These are phyloP conservation scores for Aaosphaeria arxii DNA, from an alignment of 2,329 filamentous ascomycete species.

Conservation along the genomic window DNA sequence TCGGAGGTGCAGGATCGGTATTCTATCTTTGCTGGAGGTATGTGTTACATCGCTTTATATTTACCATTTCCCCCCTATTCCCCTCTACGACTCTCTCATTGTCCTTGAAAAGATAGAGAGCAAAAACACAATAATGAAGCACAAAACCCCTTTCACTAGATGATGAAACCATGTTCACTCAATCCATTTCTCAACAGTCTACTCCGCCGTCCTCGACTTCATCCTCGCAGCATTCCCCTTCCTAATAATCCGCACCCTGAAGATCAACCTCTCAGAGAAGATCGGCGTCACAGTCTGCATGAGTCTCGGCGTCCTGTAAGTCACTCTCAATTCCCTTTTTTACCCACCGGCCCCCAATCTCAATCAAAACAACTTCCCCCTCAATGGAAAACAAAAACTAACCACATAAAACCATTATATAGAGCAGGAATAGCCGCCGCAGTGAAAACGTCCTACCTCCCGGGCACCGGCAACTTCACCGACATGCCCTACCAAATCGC, in stretches of 20 bases:
- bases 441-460: constrained; percentile 20
- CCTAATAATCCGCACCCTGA: constrained; percentile 20
- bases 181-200: neutral
- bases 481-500: constrained; percentile 1
- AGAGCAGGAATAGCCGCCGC: constrained; percentile 18
- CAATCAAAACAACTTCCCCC: neutral
- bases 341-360: neutral
- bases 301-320: constrained; percentile 26
- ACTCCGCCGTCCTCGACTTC: constrained; percentile 20
- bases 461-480: constrained; percentile 10
- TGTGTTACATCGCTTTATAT: neutral
- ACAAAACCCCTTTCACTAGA: neutral
- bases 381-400: neutral
- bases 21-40: constrained; percentile 9
- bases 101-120: no score
- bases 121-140: no score
- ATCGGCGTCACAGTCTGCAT: constrained; percentile 20
- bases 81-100: no score
- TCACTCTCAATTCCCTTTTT: neutral
- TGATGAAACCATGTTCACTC: neutral
- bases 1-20: constrained; percentile 3
- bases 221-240: constrained; percentile 24
- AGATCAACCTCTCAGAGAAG: constrained; percentile 27
- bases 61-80: no score
- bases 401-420: neutral